Evolutionary conservation across 2,329 filamentous ascomycete genomes (phyloP).

Genomic region (Lithohypha guttulata): DNA sequence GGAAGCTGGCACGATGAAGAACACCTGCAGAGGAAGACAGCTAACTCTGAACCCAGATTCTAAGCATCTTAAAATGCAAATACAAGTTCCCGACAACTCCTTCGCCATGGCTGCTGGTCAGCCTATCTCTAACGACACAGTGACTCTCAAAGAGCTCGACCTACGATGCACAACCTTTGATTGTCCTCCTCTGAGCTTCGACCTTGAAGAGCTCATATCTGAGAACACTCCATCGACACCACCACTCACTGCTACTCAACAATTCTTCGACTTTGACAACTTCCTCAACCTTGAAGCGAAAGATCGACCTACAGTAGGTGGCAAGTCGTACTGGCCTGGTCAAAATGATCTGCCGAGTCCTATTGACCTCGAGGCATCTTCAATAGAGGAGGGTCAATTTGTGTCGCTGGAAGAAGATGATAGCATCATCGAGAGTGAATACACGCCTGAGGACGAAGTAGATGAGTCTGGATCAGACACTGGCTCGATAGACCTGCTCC

Average conservation of each 20-base stretch:
- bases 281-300: background rate
- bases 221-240: slow-evolving; percentile 4
- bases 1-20: background rate
- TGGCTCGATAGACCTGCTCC: background rate
- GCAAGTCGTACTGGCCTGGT: background rate
- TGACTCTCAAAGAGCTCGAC: background rate
- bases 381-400: no score
- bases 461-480: no score
- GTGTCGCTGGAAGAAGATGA: no score
- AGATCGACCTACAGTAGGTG: background rate
- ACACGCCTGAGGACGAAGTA: no score
- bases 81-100: background rate
- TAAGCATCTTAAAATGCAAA: slow-evolving; percentile 1
- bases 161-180: background rate
- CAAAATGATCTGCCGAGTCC: no score
- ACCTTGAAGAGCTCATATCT: background rate
- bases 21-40: background rate
- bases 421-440: no score
- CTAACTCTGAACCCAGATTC: no score
- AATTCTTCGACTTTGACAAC: background rate
- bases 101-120: slow-evolving; percentile 4
- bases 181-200: background rate
- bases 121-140: background rate
- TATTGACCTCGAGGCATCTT: no score
- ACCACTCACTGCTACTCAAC: background rate